Base-by-base conservation (phyloP, 2,329 filamentous ascomycete species). In the Clarireedia sp. region DNA sequence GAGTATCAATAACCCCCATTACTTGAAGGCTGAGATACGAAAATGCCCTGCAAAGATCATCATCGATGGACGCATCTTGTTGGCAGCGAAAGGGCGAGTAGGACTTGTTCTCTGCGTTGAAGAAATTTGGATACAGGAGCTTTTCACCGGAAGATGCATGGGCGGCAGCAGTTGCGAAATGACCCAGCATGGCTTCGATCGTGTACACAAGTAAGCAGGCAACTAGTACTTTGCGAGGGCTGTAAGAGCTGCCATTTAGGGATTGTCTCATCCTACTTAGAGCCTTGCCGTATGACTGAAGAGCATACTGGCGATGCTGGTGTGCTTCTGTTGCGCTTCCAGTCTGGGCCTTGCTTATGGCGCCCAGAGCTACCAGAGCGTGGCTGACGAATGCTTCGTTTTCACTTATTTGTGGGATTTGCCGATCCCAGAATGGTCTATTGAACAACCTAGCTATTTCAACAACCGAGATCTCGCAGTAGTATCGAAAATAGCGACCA, bases 351-450 rank as follows among this genome's bases (percentile, higher is more conserved):
- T 51, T 58, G 9, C 51, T 55, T 10, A 64, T 45, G 7, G 62
- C 61, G 3, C 59, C 61, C 8, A 64, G 16, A 3, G 61, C 61
- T 8, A 63, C 38, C 1, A 63, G 56, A 23, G 60, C 62, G 38
- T 63, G 54, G 14, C 48, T n/a, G 1, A 64, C 49, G 41, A 60
- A 63, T 3, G 56, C 53, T 41, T 63, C 60, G 7, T 26, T n/a
- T 44, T 63, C 52, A 33, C 53, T 50, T 16, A 50, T 50, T 48
- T 64, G 60, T 2, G 58, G 60, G 16, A 64, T 59, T n/a, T 63
- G 9, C 14, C 47, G 50, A n/a, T 53, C 46, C 62, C 62, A 64
- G 12, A 61, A 45, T 3, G 54, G 43, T 14, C 43, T 51, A 12
- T 55, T 47, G 23, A 59, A 61, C n/a, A 57, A 50, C 9, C 61